Base-by-base conservation (phyloP, 805 yeast genomes). In the Citeromyces matritensis region DNA sequence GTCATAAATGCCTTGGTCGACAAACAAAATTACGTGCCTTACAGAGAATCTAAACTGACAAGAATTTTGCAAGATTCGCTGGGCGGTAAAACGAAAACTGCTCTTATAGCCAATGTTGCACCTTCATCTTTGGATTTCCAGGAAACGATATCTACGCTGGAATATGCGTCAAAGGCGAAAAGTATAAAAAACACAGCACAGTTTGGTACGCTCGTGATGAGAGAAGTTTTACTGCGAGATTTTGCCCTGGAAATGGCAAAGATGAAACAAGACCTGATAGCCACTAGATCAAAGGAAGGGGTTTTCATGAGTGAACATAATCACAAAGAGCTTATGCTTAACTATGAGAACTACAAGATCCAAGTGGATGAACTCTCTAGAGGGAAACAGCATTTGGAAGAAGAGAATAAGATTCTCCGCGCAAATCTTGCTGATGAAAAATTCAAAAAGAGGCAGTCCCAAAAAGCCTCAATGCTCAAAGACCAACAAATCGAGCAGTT, bases 41-140 rank as follows among this genome's bases (percentile, higher is more conserved):
- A 55, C 31, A 45, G 93, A 42, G 91, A 81, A 44, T 79, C 88
- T 1, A 81, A 80, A 47, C 60, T 81, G 33, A 81, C 93, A 0
- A 56, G 84, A 33, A 53, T 81, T 17, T 53, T 81, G 26, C 86
- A 81, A 43, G 91, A 80, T 43, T 77, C 86, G 1, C 54, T 83
- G 24, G 84, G 91, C 2, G 95, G 95, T 1, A 79, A 80, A 44
- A 76, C 91, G n/a, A 80, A 78, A 44, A 85, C 94, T 0, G 76
- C 77, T 2, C 72, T 84, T 79, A 66, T 84, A n/a, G 91, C 91
- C 13, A 83, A 93, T 47, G 61, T 84, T 0, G 73, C 93, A 0
- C 93, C 94, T 1, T 60, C 72, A 4, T 48, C 51, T 21, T 36
- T 55, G 14, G 69, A 67, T 39, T 45, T 55, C 14, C 61, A 59